phyloP scores from a whole-genome alignment of 75 land plant genomes.

The Pinus tabuliformis region DNA sequence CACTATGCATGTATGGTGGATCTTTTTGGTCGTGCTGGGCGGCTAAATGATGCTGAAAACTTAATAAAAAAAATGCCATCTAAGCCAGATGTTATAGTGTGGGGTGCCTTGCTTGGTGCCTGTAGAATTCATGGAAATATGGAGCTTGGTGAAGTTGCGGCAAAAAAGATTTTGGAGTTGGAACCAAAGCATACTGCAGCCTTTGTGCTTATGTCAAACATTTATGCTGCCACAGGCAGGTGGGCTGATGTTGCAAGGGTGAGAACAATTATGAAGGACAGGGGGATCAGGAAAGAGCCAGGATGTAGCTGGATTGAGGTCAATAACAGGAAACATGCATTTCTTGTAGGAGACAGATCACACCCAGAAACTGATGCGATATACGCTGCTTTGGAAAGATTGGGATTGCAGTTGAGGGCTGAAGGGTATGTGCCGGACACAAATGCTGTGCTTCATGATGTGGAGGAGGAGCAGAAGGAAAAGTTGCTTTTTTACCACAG shows the following conservation, averaged over 20 bases:
- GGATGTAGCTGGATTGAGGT: constrained; percentile 1
- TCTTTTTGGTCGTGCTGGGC: constrained; percentile 49
- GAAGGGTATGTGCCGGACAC: not conserved
- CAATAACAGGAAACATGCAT: not conserved
- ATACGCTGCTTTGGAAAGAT: not conserved
- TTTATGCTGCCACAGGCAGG: not conserved
- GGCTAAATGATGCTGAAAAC: constrained; percentile 35
- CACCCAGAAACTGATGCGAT: not conserved
- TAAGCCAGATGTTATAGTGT: constrained; percentile 38
- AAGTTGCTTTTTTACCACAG: not conserved
- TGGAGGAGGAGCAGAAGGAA: constrained; percentile 2
- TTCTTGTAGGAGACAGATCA: constrained; percentile 2
- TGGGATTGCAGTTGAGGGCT: not conserved
- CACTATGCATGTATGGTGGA: constrained; percentile 63
- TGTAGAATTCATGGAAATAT: constrained; percentile 33
- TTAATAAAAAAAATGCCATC: constrained; percentile 34
- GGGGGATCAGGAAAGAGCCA: not conserved
- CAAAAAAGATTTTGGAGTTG: constrained; percentile 30
- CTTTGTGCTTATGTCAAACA: constrained; percentile 36
- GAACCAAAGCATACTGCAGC: constrained; percentile 34
- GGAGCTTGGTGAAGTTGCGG: constrained; percentile 25
- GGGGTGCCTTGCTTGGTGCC: constrained; percentile 46
- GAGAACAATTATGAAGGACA: not conserved
- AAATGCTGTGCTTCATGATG: not conserved
- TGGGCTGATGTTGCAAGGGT: not conserved